Evolutionary conservation across 2,329 filamentous ascomycete genomes (phyloP).

Genomic region (Pseudohalonectria lignicola): DNA sequence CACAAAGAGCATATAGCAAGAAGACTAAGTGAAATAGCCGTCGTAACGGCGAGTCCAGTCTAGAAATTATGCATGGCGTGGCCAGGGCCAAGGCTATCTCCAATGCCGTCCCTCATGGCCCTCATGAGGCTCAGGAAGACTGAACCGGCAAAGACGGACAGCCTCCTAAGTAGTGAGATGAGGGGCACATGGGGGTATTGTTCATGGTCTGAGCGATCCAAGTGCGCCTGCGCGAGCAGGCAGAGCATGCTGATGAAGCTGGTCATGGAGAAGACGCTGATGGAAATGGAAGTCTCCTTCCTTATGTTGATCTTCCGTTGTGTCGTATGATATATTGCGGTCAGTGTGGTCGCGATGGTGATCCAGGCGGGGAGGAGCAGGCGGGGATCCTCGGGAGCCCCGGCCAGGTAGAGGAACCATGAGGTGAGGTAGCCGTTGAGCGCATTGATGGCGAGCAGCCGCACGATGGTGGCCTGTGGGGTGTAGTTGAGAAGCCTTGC

Average conservation of each 20-base stretch:
- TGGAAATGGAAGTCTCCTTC: constrained; percentile 67
- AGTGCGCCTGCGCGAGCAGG: constrained; percentile 56
- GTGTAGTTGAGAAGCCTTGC: constrained; percentile 76
- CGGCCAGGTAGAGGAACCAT: constrained; percentile 58
- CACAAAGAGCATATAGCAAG: neutral
- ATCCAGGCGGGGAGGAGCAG: constrained; percentile 70
- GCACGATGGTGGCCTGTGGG: constrained; percentile 68
- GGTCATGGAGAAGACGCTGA: constrained; percentile 65
- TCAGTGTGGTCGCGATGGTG: constrained; percentile 62
- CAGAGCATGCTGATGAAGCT: constrained; percentile 67
- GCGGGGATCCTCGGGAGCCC: constrained; percentile 58
- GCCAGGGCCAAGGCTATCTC: too few relatives aligned
- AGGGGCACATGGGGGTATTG: too few relatives aligned
- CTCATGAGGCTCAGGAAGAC: too few relatives aligned
- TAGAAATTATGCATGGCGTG: too few relatives aligned
- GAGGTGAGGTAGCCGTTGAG: constrained; percentile 68
- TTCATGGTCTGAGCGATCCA: constrained; percentile 44
- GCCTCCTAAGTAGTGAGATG: too few relatives aligned
- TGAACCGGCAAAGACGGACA: too few relatives aligned
- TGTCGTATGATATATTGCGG: constrained; percentile 64
- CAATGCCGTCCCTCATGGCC: too few relatives aligned
- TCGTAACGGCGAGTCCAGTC: too few relatives aligned
- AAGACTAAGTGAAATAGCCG: neutral
- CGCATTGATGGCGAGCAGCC: constrained; percentile 63
- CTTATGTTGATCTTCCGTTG: constrained; percentile 71